Conservation (phyloP, 805 yeast genomes). For the Ogataea kodamae region DNA sequence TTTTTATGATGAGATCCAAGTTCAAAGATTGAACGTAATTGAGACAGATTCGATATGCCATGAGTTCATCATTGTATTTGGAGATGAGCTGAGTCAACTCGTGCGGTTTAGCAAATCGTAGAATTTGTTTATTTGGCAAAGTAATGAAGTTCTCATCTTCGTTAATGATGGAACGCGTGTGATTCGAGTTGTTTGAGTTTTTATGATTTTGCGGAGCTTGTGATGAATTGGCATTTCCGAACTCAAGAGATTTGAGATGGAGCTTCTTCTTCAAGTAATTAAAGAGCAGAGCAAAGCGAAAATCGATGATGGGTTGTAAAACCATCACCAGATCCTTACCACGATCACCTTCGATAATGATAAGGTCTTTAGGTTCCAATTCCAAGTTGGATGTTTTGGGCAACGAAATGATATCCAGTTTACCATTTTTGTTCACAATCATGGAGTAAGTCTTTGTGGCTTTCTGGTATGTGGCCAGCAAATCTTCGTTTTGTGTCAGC, state of each 20-base stretch:
- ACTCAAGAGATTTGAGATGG: conserved; percentile 52
- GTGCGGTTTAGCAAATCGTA: conserved; percentile 70
- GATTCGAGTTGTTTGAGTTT: conserved; percentile 20
- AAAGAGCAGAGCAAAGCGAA: conserved; percentile 65
- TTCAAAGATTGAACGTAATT: conserved; percentile 39
- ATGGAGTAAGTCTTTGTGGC: conserved; percentile 35
- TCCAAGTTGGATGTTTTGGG: conserved; percentile 61
- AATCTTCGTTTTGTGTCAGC: conserved; percentile 43
- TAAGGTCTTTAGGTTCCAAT: conserved; percentile 59
- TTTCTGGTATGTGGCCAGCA: conserved; percentile 32
- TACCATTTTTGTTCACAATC: conserved; percentile 36
- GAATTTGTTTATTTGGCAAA: conserved; percentile 73
- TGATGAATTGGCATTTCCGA: conserved; percentile 31
- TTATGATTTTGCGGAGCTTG: conserved; percentile 16
- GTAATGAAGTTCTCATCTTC: conserved; percentile 60
- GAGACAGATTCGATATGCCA: conserved; percentile 64
- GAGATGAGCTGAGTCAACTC: conserved; percentile 60
- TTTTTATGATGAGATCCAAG: conserved; percentile 56
- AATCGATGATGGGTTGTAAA: conserved; percentile 57
- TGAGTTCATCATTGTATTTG: conserved; percentile 68
- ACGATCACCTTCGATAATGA: conserved; percentile 79
- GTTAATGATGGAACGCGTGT: conserved; percentile 38
- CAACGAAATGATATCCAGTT: conserved; percentile 65
- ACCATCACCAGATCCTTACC: conserved; percentile 78
- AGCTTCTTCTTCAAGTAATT: conserved; percentile 72